Percentiles rank a stretch among this genome's conserved stretches.
These are phyloP conservation scores for Lodderomyces orthopsilosis DNA, from an alignment of 1,139 yeast genomes.

Conservation along the genomic window DNA sequence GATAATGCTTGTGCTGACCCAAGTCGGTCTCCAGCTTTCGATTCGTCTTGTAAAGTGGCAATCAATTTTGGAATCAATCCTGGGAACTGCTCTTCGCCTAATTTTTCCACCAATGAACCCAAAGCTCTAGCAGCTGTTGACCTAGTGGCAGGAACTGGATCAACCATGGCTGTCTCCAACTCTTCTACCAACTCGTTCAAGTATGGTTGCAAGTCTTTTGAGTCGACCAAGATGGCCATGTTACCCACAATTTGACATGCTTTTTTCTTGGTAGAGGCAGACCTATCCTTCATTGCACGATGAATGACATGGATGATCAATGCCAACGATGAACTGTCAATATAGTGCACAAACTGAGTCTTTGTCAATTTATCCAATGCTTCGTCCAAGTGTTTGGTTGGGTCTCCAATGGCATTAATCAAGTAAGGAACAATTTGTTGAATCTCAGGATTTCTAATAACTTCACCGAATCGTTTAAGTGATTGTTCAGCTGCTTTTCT, in stretches of 20 bases:
- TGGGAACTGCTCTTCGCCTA: conserved; percentile 96
- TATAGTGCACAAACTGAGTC: conserved; percentile 94
- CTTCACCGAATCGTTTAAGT: conserved; percentile 90
- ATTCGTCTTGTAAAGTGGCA: conserved; percentile 72
- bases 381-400: conserved; percentile 81
- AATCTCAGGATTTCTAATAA: conserved; percentile 95
- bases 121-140: conserved; percentile 97
- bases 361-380: conserved; percentile 84
- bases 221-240: conserved; percentile 93
- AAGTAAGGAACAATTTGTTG: conserved; percentile 86
- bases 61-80: conserved; percentile 80
- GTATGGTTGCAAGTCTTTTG: conserved; percentile 82
- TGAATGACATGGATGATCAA: conserved; percentile 90
- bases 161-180: conserved; percentile 93
- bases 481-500: conserved; percentile 92
- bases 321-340: conserved; percentile 97
- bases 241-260: conserved; percentile 98
- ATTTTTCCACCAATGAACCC: conserved; percentile 92
- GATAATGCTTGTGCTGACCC: conserved; percentile 98
- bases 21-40: conserved; percentile 85
- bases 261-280: conserved; percentile 87
- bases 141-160: conserved; percentile 95
- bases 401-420: conserved; percentile 93
- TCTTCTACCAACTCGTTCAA: conserved; percentile 73
- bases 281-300: conserved; percentile 92